Base-by-base conservation (phyloP, 352 stramenopile genomes). In the Globisporangium barbulae region DNA sequence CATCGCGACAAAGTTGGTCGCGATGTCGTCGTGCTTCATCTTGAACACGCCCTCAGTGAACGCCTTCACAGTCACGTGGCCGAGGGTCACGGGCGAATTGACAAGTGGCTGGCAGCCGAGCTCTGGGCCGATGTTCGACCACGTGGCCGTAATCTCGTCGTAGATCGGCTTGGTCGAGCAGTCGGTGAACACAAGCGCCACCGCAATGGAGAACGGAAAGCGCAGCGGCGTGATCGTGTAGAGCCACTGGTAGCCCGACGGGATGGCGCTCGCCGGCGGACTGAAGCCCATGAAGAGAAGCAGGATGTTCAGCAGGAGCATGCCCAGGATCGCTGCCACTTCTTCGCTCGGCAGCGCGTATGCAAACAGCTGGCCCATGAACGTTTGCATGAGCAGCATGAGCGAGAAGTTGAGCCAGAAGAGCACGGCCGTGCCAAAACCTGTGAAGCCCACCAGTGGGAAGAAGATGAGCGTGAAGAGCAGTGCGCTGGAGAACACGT, bases 321-420 rank as follows among this genome's bases (percentile, higher is more conserved):
- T 57, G 22, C 65, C 70, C 8, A 69, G 52, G 9, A 76, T 58
- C 2, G 54, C 45, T 1, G 80, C 76, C 5, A 74, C 53, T 13
- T 80, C 62, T 4, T 72, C 49, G 10, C 42, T 72, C 10, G 80
- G 78, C 30, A 85, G 15, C 9, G 66, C 61, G 28, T 72, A 73
- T 57, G 83, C 76, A 42, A 96, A 75, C 28, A 91, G 78, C 64
- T 97, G 80, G 10, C 78, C 81, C 10, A 85, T 69, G 71, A 81
- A 92, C 33, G 77, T 83, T 12, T 74, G 72, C 37, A 75, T 53
- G 41, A 75, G 53, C 19, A 78, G 69, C 15, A 91, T 49, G 52
- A 96, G 19, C 30, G 67, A 72, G 37, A 91, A 73, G 21, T 78
- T 83, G 56, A 90, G 70, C 41, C 79, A 77, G 59, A 81, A 93